Base-by-base conservation (phyloP, 768 basidiomycete species). In the Leccinum ochraceum region DNA sequence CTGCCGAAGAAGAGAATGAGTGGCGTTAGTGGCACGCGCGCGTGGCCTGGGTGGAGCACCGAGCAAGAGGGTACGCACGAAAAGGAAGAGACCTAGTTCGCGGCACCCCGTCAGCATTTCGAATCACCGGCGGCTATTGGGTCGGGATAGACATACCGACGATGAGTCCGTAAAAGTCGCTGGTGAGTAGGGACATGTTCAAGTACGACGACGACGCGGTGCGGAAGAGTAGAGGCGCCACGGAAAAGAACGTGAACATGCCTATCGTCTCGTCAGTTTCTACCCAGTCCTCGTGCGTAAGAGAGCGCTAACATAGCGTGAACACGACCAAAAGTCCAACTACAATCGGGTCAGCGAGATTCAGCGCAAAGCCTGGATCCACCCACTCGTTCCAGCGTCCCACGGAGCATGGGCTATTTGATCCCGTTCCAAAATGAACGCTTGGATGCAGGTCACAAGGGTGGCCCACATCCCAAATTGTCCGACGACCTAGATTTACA, bases 111-210 rank as follows among this genome's bases (percentile, higher is more conserved):
- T 71, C 46, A 72, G 60, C 3, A 52, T 36, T 24, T 44, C 42
- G 42, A 1, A 14, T 42, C 11, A 36, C 22, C 28, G 24, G 13
- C 4, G 10, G 48, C 5, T 36, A 48, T 32, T 16, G 20, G 11
- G 14, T 39, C 26, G 16, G 10, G 14, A 39, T 22, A 26, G n/a
- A 63, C 67, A 9, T 60, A 72, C 74, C 93, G 64, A 94, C 90
- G 6, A 95, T 77, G 32, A 95, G 80, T 24, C 93, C 91, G 66
- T 88, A 95, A 68, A 94, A 95, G 76, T 94, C 92, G 70, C 89
- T 89, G 8, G 93, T 88, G n/a, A 95, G 82, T 9, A 94, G 74
- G 63, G 87, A 89, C 66, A 94, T 80, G 68, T 94, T 94, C 73
- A 87, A 90, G 75, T 89, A 94, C 7, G 90, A 86, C 4, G 91